Percentiles rank a stretch among this genome's conserved stretches.
These are phyloP conservation scores for Thermoascus crustaceus DNA, from an alignment of 2,329 filamentous ascomycete genomes.

Conservation along the genomic window DNA sequence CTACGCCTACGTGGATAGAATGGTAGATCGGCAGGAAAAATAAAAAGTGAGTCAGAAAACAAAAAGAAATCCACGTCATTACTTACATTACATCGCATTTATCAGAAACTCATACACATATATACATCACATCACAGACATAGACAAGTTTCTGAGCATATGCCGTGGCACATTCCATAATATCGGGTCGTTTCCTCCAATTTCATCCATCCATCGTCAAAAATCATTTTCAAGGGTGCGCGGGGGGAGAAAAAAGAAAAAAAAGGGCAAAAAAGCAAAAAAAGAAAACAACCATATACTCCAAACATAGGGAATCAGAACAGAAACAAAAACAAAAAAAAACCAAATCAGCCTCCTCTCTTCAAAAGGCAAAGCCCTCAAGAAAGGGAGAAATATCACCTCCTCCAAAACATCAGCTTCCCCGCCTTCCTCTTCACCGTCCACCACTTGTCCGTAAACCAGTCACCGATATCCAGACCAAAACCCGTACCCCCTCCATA, in stretches of 20 bases:
- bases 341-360: constrained; percentile 5
- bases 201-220: constrained; percentile 1
- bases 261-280: too few species aligned
- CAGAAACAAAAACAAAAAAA: constrained; percentile 9
- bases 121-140: neutral
- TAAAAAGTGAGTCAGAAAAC: too few species aligned
- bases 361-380: constrained; percentile 3
- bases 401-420: constrained; percentile 35
- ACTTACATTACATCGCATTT: neutral
- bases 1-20: too few species aligned
- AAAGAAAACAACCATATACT: too few species aligned
- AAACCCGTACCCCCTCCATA: constrained; percentile 27
- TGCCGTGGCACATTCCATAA: neutral
- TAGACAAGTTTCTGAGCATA: neutral
- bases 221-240: constrained; percentile 1
- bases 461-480: constrained; percentile 28
- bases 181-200: neutral
- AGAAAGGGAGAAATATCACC: constrained; percentile 14
- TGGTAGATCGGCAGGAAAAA: too few species aligned
- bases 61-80: neutral
- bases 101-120: neutral
- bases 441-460: constrained; percentile 29
- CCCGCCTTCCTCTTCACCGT: constrained; percentile 21
- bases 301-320: constrained; percentile 6
- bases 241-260: too few species aligned